A percentile compares a stretch with the other conserved stretches of the same genome.
phyloP scores from a whole-genome alignment of 176 grass and related monocot genomes.

The Oryza longistaminata region DNA sequence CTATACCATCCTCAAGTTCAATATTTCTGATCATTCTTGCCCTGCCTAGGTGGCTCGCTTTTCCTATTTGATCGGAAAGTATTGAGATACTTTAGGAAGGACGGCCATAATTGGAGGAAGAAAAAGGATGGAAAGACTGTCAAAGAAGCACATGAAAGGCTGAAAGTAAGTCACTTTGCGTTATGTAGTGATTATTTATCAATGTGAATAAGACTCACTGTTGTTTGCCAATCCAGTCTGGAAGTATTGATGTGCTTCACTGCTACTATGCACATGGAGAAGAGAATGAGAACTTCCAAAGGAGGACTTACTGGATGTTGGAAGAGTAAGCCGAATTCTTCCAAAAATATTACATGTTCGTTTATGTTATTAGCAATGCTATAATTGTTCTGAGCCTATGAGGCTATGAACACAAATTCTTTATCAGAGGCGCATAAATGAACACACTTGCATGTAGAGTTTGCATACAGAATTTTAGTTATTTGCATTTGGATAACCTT shows the following conservation, averaged over 20 bases:
- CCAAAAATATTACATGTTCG: background rate
- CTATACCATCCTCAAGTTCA: background rate
- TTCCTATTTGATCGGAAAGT: slow-evolving; percentile 75
- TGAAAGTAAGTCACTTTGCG: slow-evolving; percentile 45
- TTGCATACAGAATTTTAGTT: background rate
- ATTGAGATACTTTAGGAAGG: slow-evolving; percentile 65
- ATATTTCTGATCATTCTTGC: slow-evolving; percentile 22
- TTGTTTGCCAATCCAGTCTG: slow-evolving; percentile 49
- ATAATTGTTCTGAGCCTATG: background rate
- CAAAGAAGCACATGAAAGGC: slow-evolving; percentile 71
- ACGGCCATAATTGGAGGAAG: slow-evolving; percentile 74
- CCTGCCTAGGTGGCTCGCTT: slow-evolving; percentile 57
- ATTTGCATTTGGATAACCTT: slow-evolving; percentile 14
- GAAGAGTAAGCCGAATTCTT: slow-evolving; percentile 55
- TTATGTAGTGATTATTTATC: background rate
- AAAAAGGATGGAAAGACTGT: slow-evolving; percentile 74
- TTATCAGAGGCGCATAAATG: background rate
- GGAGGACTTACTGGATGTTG: slow-evolving; percentile 92
- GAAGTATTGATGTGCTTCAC: slow-evolving; percentile 87
- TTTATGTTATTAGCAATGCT: background rate
- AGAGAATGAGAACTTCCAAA: slow-evolving; percentile 83
- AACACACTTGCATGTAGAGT: background rate
- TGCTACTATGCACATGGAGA: slow-evolving; percentile 96
- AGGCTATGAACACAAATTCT: background rate
- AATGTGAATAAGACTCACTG: background rate